Evolutionary conservation across 208 protist genomes (phyloP), one percentile per base, ranked within the genome.

Genomic region (Trypanosoma platydactyli): DNA sequence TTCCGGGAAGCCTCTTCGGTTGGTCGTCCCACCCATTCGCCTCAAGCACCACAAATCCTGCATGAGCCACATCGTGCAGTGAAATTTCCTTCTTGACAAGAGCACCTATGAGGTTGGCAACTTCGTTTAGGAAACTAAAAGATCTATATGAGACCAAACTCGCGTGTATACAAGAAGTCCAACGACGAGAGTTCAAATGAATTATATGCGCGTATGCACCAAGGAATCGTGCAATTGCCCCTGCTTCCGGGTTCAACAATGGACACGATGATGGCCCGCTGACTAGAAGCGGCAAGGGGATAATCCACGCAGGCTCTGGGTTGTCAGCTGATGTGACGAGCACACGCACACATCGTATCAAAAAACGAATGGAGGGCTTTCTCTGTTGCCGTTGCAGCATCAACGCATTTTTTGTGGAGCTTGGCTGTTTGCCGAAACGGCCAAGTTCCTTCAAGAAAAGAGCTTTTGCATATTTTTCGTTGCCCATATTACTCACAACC

Each of bases 401-500:
- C 33, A 38, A 38, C 3, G 33, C 9, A 11, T 11, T 3, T 38
- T 38, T 38, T 38, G 3, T 9, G 9, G 9, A 3, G 18, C 13
- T 6, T 13, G 24, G 53, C 3, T 38, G 20, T 33, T 16, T 38
- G 49, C 50, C 59, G 0, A 44, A 4, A 30, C 35, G 58, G n/a
- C 58, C 45, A 4, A 72, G 33, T 15, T 56, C 51, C 24, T 40
- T 64, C 4, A 35, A 22, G 35, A 65, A 25, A 4, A 65, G 7
- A 52, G 50, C 40, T 15, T 41, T 33, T 3, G 41, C 55, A 45
- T 64, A 65, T n/a, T 29, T 2, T 33, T 65, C 67, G 49, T 72
- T 72, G 29, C 59, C 22, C 57, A 72, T 65, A 45, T 50, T 65
- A 25, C 67, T 57, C 29, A 72, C 67, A 11, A 65, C 67, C 42